These are phyloP conservation scores for Phytopythium montanum DNA, from an alignment of 352 stramenopile genomes.

Conservation along the genomic window DNA sequence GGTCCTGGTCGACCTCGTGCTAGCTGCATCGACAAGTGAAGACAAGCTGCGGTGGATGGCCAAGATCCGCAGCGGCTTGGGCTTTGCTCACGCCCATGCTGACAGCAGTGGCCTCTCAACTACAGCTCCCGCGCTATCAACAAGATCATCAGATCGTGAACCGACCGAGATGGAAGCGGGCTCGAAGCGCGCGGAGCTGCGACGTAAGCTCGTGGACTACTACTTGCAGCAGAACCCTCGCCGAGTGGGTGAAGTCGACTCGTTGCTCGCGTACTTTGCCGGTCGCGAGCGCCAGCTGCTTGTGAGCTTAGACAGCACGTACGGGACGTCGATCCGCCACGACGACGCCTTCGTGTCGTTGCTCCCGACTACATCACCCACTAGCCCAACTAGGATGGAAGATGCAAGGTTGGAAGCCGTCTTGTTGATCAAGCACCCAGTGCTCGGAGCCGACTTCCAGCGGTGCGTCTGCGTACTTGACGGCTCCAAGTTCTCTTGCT, in stretches of 20 bases:
- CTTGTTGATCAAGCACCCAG: conserved; percentile 36
- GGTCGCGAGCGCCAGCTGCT: conserved; percentile 60
- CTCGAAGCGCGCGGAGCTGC: conserved; percentile 14
- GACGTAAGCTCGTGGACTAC: conserved; percentile 71
- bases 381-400: not conserved
- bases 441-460: conserved; percentile 22
- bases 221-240: conserved; percentile 90
- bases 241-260: conserved; percentile 82
- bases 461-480: conserved; percentile 36
- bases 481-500: conserved; percentile 28
- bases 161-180: not conserved
- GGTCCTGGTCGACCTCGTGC: conserved; percentile 16
- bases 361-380: conserved; percentile 10
- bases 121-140: not conserved
- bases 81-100: conserved; percentile 17
- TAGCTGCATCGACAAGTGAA: conserved; percentile 34
- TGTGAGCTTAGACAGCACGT: conserved; percentile 53
- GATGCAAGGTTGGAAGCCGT: conserved; percentile 26
- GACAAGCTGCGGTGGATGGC: conserved; percentile 52
- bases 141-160: not conserved
- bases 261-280: conserved; percentile 54
- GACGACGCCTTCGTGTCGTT: conserved; percentile 29
- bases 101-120: not conserved
- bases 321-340: conserved; percentile 35
- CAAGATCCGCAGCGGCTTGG: conserved; percentile 43